Conservation (phyloP, 2,329 filamentous ascomycete genomes). For the Sporothrix pseudoabietina region DNA sequence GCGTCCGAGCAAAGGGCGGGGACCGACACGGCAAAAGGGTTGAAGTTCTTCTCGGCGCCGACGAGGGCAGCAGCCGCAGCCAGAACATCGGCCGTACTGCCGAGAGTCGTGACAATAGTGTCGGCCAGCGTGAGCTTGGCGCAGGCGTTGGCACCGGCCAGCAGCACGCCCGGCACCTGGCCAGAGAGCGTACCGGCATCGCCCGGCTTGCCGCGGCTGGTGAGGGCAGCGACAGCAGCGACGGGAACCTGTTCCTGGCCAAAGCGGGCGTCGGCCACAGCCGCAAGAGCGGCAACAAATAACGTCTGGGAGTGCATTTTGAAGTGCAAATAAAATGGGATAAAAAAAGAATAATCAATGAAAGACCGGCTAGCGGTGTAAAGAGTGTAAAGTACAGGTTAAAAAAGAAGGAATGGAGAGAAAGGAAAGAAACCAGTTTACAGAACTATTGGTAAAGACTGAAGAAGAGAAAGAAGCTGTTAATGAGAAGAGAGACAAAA, state of each 20-base stretch:
- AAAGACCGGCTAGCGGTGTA: slow-evolving; percentile 27
- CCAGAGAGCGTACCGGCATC: slow-evolving; percentile 66
- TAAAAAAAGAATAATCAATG: not conserved
- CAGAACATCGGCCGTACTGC: slow-evolving; percentile 59
- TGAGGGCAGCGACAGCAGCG: slow-evolving; percentile 55
- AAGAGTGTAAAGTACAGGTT: not conserved
- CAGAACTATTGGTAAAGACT: slow-evolving; percentile 32
- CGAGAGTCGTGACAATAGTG: slow-evolving; percentile 63
- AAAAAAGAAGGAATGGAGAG: slow-evolving; percentile 28
- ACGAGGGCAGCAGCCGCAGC: slow-evolving; percentile 51
- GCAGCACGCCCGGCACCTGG: slow-evolving; percentile 61
- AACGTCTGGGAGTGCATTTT: slow-evolving; percentile 49
- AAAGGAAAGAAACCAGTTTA: slow-evolving; percentile 30
- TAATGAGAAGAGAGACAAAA: not conserved
- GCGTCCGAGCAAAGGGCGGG: slow-evolving; percentile 66
- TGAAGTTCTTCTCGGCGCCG: slow-evolving; percentile 36
- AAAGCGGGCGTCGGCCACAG: slow-evolving; percentile 58
- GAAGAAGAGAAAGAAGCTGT: slow-evolving; percentile 11
- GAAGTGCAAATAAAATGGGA: slow-evolving; percentile 33
- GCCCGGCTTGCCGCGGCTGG: slow-evolving; percentile 56
- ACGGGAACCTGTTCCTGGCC: slow-evolving; percentile 65
- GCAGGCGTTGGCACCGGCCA: slow-evolving; percentile 67
- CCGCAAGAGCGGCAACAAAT: slow-evolving; percentile 47
- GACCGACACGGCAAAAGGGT: slow-evolving; percentile 58
- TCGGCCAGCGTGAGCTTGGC: slow-evolving; percentile 65